A percentile compares a stretch with the other conserved stretches of the same genome.
phyloP scores from a whole-genome alignment of 1,139 yeast species.

The Blastobotrys malaysiensis region DNA sequence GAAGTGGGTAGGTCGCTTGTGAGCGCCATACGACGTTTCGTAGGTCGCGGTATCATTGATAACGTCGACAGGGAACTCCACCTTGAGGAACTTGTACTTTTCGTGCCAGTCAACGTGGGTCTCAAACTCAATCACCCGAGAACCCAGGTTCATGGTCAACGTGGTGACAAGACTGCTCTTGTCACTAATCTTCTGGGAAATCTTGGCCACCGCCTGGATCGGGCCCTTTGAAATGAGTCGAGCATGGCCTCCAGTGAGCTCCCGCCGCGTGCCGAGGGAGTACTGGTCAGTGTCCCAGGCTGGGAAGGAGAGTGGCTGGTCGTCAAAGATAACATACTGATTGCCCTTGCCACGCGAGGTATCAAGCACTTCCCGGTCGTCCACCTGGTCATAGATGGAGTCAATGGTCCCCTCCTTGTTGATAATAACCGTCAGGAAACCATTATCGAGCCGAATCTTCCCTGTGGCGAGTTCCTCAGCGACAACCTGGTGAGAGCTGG shows the following conservation, averaged over 20 bases:
- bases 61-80: slow-evolving; percentile 87
- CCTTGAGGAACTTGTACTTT: slow-evolving; percentile 80
- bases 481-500: slow-evolving; percentile 9
- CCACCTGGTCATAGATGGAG: slow-evolving; percentile 57
- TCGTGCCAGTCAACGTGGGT: slow-evolving; percentile 84
- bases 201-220: slow-evolving; percentile 53
- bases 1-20: slow-evolving; percentile 87
- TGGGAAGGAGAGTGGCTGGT: slow-evolving; percentile 83
- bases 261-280: slow-evolving; percentile 63
- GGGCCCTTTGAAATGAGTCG: slow-evolving; percentile 49
- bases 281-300: slow-evolving; percentile 98
- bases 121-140: slow-evolving; percentile 47
- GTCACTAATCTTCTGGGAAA: slow-evolving; percentile 52
- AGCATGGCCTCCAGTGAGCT: slow-evolving; percentile 43
- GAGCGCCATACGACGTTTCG: slow-evolving; percentile 91
- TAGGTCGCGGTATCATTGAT: slow-evolving; percentile 71
- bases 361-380: slow-evolving; percentile 65
- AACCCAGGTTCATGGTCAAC: slow-evolving; percentile 47
- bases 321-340: slow-evolving; percentile 75
- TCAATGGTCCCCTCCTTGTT: slow-evolving; percentile 56
- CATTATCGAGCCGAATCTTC: slow-evolving; percentile 52
- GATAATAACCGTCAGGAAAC: slow-evolving; percentile 52
- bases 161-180: slow-evolving; percentile 58
- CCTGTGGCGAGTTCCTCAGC: slow-evolving; percentile 31
- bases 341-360: slow-evolving; percentile 56